Evolutionary conservation across 192 early-diverging fungal species (phyloP), one percentile per base, ranked within the genome.

Genomic region (Geranomyces michiganensis): DNA sequence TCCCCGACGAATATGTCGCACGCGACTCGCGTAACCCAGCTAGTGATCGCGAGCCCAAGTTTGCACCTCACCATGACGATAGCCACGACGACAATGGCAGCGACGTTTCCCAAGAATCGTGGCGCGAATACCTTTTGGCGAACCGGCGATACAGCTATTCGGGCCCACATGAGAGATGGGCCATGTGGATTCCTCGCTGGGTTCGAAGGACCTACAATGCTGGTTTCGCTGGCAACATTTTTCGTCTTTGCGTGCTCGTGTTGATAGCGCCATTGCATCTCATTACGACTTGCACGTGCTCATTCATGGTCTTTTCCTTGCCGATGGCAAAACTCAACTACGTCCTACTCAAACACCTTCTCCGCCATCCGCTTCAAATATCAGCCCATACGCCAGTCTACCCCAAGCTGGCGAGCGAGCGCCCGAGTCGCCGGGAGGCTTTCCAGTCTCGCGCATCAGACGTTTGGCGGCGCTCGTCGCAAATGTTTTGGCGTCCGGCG

Each of bases 291-390:
- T 78, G 83, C 19, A 56, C 91, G 1, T 94, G 93, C 82, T 96
- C 92, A 87, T 90, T 96, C 59, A 79, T 88, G 13, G 91, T 98
- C 30, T 83, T 95, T 22, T 86, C 92, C 9, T 88, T 98, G 48
- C 96, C 96, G 13, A 98, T 98, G 96, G 92, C 91, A n/a, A 94
- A 93, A 77, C 82, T 96, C 17, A 93, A 86, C 24, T 93, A 90
- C 68, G 91, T 90, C 14, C 78, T 98, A 22, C 77, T 91, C 17
- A 82, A 84, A 27, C 92, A 95, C 62, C 76, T 98, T 27, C 85
- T 88, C 67, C 85, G 88, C 33, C 85, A 93, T 73, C 95, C 95
- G 36, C 79, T 97, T 77, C 56, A 81, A 76, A 75, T 86, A 65
- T 76, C 79, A 75, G 63, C 86, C 68, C 48, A 87, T 74, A 24